These are phyloP conservation scores for Arabidopsis suecica DNA, from an alignment of 345 rosid species.

Conservation along the genomic window DNA sequence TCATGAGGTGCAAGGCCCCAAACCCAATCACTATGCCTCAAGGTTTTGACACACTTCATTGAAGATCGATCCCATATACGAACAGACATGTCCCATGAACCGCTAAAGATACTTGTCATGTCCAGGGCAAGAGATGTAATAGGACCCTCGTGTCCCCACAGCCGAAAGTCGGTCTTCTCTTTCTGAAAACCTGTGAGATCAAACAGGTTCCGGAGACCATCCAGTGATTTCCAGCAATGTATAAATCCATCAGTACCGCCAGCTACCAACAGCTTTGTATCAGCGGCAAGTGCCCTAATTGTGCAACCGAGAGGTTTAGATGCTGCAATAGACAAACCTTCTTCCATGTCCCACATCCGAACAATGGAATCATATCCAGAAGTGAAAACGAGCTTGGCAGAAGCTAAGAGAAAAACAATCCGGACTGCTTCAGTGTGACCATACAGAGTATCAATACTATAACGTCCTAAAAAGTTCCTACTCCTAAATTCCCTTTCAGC, in stretches of 20 bases:
- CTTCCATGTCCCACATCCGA: conserved; percentile 93
- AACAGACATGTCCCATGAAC: conserved; percentile 97
- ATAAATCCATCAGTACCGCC: conserved; percentile 96
- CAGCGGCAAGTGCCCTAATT: conserved; percentile 80
- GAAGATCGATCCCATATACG: conserved; percentile 85
- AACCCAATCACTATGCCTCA: conserved; percentile 94
- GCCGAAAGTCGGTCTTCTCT: conserved; percentile 59
- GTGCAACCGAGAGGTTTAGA: conserved; percentile 88
- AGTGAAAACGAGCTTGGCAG: conserved; percentile 82
- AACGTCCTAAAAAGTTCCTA: conserved; percentile 72
- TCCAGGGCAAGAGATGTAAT: conserved; percentile 84
- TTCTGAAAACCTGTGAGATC: conserved; percentile 62
- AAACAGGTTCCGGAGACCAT: conserved; percentile 68
- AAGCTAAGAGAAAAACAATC: conserved; percentile 70
- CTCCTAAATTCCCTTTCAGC: conserved; percentile 93
- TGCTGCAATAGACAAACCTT: conserved; percentile 69
- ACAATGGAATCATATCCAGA: conserved; percentile 84
- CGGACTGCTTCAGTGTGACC: conserved; percentile 93
- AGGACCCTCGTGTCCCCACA: conserved; percentile 94
- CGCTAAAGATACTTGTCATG: conserved; percentile 65
- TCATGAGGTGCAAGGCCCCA: conserved; percentile 83
- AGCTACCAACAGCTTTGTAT: conserved; percentile 75
- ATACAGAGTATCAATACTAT: conserved; percentile 64
- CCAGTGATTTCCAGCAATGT: conserved; percentile 81
- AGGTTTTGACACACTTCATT: conserved; percentile 62